Conservation (phyloP, 306 rosid species). For the Lablab purpureus region DNA sequence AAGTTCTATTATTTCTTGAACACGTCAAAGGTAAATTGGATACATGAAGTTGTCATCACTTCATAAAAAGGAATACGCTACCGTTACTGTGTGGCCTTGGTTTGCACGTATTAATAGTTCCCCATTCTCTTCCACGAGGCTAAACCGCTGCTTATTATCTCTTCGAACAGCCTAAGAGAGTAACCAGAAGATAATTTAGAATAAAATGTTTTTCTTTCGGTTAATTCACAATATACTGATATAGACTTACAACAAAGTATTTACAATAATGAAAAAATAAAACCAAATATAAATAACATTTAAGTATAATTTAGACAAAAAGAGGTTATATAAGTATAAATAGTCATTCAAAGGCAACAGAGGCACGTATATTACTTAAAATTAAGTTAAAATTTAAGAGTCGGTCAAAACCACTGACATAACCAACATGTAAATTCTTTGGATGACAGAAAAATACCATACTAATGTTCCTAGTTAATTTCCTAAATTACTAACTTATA, state of each 20-base stretch:
- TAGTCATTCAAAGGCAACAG: constrained; percentile 31
- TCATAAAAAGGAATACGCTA: constrained; percentile 43
- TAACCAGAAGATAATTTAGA: constrained; percentile 38
- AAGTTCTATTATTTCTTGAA: constrained; percentile 8
- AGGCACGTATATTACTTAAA: not conserved
- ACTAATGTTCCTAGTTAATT: constrained; percentile 16
- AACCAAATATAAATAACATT: constrained; percentile 15
- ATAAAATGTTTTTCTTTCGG: constrained; percentile 34
- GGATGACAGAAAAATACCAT: not conserved
- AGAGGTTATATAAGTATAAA: constrained; percentile 8
- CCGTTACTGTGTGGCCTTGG: constrained; percentile 89
- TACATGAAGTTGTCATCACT: not conserved
- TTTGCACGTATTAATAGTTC: constrained; percentile 87
- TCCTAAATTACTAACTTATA: constrained; percentile 21
- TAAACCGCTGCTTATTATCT: constrained; percentile 90
- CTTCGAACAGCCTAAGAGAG: constrained; percentile 73
- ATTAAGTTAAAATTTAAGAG: constrained; percentile 6
- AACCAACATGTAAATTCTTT: constrained; percentile 24
- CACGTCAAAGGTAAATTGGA: not conserved
- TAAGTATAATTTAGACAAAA: not conserved
- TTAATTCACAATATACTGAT: constrained; percentile 14
- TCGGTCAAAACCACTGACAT: not conserved
- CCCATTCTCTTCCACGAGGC: constrained; percentile 84
- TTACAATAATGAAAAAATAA: not conserved
- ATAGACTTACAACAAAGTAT: not conserved